These are phyloP conservation scores for Wilcoxina mikolae DNA, from an alignment of 495 filamentous ascomycete species.

Conservation along the genomic window DNA sequence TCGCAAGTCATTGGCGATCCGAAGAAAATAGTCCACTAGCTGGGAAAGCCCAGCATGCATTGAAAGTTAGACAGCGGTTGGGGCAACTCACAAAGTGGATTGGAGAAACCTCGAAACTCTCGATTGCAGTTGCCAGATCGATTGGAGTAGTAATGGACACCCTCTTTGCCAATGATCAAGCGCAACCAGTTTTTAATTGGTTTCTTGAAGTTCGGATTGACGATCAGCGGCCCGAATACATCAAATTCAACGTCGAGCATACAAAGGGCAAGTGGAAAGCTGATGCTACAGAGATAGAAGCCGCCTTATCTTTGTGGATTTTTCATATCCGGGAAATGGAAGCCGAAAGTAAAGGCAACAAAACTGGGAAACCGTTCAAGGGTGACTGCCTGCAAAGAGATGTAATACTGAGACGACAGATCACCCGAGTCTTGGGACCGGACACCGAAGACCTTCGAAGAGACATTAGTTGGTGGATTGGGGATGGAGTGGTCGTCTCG, in stretches of 20 bases:
- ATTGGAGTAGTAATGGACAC: conserved; percentile 10
- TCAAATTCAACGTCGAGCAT: neutral
- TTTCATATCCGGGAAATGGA: neutral
- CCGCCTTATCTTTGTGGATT: conserved; percentile 15
- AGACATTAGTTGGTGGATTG: conserved; percentile 13
- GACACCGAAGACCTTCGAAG: neutral
- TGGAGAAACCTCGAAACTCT: neutral
- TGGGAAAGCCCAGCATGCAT: neutral
- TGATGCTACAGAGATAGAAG: conserved; percentile 11
- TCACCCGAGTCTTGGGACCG: conserved; percentile 7
- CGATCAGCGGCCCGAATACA: neutral
- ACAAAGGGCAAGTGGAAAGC: conserved; percentile 6
- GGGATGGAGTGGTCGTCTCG: neutral
- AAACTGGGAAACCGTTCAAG: neutral
- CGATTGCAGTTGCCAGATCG: conserved; percentile 3
- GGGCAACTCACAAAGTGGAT: conserved; percentile 5
- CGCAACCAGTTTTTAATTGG: neutral
- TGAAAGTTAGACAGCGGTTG: conserved; percentile 4
- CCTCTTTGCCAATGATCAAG: neutral
- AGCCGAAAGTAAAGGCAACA: neutral
- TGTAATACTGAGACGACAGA: neutral
- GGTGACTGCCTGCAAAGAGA: conserved; percentile 6
- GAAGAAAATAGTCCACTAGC: neutral
- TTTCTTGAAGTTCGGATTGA: neutral
- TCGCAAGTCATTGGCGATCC: neutral